Evolutionary conservation across 805 yeast genomes (phyloP), one percentile per base, ranked within the genome.

Genomic region (Zygotorulaspora danielsina): DNA sequence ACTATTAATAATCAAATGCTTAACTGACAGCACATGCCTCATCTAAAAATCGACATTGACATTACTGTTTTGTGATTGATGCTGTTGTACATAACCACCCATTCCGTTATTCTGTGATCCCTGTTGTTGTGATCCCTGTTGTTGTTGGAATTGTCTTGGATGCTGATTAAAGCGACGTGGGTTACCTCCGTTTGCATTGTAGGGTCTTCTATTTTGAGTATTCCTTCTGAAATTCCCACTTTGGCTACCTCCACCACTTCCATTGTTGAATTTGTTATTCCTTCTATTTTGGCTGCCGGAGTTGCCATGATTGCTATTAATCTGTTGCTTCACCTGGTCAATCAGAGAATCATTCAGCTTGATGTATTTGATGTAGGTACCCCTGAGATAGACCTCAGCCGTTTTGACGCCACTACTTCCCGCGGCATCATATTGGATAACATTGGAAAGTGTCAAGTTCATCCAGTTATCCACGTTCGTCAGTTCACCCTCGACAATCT

Each of bases 381-480:
- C 97, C 59, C 89, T 79, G 27, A 89, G 76, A 58, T 88, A 89
- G 41, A 82, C 73, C 53, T 85, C 94, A 3, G 79, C 76, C 32
- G 83, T 64, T 55, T 81, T 79, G 38, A 72, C 59, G 10, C 39
- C 48, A n/a, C 41, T 35, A 7, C 27, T 30, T 4, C 44, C 29
- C 32, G 48, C 43, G 38, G 19, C 42, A 19, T 35, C 33, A 38
- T 43, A 46, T 42, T 55, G 55, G 16, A 79, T 75, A 11, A 82
- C 97, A 47, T 88, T 80, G 22, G 72, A 72, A 38, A 93, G 70
- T 1, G 95, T 84, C 49, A 93, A 70, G 62, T 93, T 93, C 99
- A 93, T 93, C 88, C 94, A 85, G 27, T 86, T 80, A 61, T 93
- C 99, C 53, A 95, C 87, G 56, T 85, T 84, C 40, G 78, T 76